A percentile compares a stretch with the other conserved stretches of the same genome.
Evolutionary conservation across 148 eudicot genomes (phyloP).

Genomic region (Camellia sinensis): DNA sequence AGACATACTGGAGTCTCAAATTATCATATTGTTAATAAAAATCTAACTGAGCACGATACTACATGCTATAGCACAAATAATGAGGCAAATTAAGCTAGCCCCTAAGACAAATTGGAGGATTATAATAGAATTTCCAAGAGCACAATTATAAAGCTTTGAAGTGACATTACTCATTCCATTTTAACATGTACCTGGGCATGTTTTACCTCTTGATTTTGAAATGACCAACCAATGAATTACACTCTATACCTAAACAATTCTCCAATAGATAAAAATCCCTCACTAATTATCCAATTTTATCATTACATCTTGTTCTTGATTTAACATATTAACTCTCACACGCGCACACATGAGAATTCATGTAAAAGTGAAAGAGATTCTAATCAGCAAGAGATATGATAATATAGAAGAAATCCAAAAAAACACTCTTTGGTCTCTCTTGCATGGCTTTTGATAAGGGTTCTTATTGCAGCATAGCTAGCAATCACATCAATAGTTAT

Average conservation of each 20-base stretch:
- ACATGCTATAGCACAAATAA: background rate
- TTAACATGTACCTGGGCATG: background rate
- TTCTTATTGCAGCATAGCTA: background rate
- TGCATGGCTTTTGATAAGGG: background rate
- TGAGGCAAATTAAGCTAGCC: background rate
- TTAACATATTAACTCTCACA: background rate
- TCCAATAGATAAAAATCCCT: background rate
- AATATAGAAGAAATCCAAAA: background rate
- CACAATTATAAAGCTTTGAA: background rate
- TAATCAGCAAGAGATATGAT: background rate
- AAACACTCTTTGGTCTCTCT: background rate
- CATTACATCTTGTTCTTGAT: background rate
- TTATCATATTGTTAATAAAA: too few species aligned
- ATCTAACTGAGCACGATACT: background rate
- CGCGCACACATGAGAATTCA: background rate
- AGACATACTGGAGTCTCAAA: background rate
- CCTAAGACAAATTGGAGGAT: background rate
- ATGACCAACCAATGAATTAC: background rate
- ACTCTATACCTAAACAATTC: background rate
- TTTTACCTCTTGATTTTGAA: too few species aligned
- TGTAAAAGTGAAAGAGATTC: too few species aligned
- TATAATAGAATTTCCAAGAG: background rate
- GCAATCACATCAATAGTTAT: background rate
- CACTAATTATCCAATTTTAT: background rate
- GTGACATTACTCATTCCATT: background rate